Evolutionary conservation across 805 yeast species (phyloP).

Genomic region (Clavispora santaluciae): DNA sequence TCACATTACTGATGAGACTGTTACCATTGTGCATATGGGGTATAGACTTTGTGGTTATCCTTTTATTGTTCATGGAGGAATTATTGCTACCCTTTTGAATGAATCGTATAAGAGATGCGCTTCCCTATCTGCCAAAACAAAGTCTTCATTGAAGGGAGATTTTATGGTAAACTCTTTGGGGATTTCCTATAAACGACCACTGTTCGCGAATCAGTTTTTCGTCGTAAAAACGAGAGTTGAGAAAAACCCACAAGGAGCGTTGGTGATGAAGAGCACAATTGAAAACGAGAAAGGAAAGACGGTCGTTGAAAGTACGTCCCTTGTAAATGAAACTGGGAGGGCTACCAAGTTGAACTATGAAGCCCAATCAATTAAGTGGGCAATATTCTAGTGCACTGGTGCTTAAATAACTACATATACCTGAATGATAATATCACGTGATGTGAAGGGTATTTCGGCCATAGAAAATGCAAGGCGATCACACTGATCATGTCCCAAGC

Average conservation of each 20-base stretch:
- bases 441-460: not conserved
- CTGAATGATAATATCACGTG: not conserved
- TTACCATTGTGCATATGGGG: slow-evolving; percentile 73
- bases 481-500: slow-evolving; percentile 2
- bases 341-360: not conserved
- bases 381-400: slow-evolving; percentile 1
- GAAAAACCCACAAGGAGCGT: slow-evolving; percentile 14
- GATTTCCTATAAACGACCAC: slow-evolving; percentile 62
- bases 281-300: slow-evolving; percentile 48
- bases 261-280: slow-evolving; percentile 47
- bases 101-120: slow-evolving; percentile 63
- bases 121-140: slow-evolving; percentile 31
- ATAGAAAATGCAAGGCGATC: not conserved
- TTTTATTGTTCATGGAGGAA: slow-evolving; percentile 83
- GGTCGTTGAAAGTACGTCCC: slow-evolving; percentile 55
- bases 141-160: slow-evolving; percentile 34
- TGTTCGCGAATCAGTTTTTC: slow-evolving; percentile 73
- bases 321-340: slow-evolving; percentile 23
- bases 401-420: too few relatives aligned
- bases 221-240: slow-evolving; percentile 47
- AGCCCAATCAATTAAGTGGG: slow-evolving; percentile 2
- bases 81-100: slow-evolving; percentile 73
- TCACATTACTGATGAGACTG: slow-evolving; percentile 49
- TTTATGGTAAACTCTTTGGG: slow-evolving; percentile 41
- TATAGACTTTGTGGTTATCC: slow-evolving; percentile 82